A percentile compares a stretch with the other conserved stretches of the same genome.
phyloP scores from a whole-genome alignment of 805 yeast species.

The Lachancea sp. region DNA sequence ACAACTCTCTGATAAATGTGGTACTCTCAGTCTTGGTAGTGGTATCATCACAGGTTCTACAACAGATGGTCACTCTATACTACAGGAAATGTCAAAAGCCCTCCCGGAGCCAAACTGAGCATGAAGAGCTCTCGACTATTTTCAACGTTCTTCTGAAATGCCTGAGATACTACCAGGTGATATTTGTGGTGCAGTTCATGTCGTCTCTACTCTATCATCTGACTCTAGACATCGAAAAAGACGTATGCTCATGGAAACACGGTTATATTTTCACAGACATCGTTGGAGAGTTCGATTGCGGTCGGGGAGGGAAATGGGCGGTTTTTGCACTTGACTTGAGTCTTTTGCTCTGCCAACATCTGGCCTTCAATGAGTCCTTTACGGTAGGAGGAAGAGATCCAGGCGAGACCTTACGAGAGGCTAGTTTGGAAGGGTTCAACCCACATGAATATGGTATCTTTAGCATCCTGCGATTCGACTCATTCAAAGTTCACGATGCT shows the following conservation, averaged over 20 bases:
- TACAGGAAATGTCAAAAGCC: background rate
- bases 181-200: conserved; percentile 13
- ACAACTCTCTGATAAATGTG: conserved; percentile 18
- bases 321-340: conserved; percentile 15
- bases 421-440: conserved; percentile 3
- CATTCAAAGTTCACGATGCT: conserved; percentile 7
- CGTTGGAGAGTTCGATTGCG: conserved; percentile 18
- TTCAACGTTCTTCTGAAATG: conserved; percentile 14
- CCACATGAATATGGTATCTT: conserved; percentile 15
- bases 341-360: conserved; percentile 10
- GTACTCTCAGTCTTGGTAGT: conserved; percentile 12
- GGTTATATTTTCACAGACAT: conserved; percentile 14
- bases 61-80: conserved; percentile 5
- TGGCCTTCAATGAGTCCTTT: conserved; percentile 4
- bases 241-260: conserved; percentile 13
- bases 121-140: conserved; percentile 9
- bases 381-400: conserved; percentile 1
- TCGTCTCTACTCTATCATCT: conserved; percentile 13
- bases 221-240: conserved; percentile 11
- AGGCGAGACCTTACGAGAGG: conserved; percentile 1
- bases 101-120: conserved; percentile 2
- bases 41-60: conserved; percentile 2
- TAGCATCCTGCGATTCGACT: conserved; percentile 14
- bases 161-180: conserved; percentile 13
- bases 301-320: conserved; percentile 13